Evolutionary conservation across 2,329 filamentous ascomycete genomes (phyloP).

Genomic region (Exophiala alcalophila): DNA sequence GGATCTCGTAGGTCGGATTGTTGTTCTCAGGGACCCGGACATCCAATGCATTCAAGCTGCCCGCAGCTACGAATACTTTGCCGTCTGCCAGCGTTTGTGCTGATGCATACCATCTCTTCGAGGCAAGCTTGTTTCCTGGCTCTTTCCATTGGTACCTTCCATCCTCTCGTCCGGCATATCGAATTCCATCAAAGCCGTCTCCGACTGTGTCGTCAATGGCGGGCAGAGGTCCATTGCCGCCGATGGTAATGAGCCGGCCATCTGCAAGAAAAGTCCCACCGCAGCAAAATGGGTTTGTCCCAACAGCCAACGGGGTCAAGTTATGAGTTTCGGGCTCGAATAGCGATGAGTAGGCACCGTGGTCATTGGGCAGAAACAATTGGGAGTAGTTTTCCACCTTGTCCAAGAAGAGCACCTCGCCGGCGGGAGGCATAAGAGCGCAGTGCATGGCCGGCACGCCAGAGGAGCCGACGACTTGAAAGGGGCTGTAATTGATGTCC

Average conservation of each 20-base stretch:
- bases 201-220: slow-evolving; percentile 57
- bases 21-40: slow-evolving; percentile 56
- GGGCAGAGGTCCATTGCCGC: slow-evolving; percentile 56
- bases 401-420: slow-evolving; percentile 59
- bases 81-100: slow-evolving; percentile 59
- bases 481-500: slow-evolving; percentile 27
- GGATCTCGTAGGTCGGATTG: slow-evolving; percentile 62
- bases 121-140: slow-evolving; percentile 54
- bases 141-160: slow-evolving; percentile 53
- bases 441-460: slow-evolving; percentile 62
- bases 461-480: slow-evolving; percentile 52
- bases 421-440: slow-evolving; percentile 59
- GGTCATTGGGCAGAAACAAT: slow-evolving; percentile 52
- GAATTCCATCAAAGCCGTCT: slow-evolving; percentile 58
- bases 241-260: slow-evolving; percentile 54
- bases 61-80: slow-evolving; percentile 58
- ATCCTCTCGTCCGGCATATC: slow-evolving; percentile 51
- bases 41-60: slow-evolving; percentile 58
- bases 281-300: slow-evolving; percentile 61
- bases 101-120: slow-evolving; percentile 60
- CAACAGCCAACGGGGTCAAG: slow-evolving; percentile 14
- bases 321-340: slow-evolving; percentile 54
- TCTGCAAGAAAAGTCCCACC: slow-evolving; percentile 59
- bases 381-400: slow-evolving; percentile 63
- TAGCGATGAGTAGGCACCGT: slow-evolving; percentile 59